These are phyloP conservation scores for Cryptococcus sp. DNA, from an alignment of 1,284 basidiomycete species.

Conservation along the genomic window DNA sequence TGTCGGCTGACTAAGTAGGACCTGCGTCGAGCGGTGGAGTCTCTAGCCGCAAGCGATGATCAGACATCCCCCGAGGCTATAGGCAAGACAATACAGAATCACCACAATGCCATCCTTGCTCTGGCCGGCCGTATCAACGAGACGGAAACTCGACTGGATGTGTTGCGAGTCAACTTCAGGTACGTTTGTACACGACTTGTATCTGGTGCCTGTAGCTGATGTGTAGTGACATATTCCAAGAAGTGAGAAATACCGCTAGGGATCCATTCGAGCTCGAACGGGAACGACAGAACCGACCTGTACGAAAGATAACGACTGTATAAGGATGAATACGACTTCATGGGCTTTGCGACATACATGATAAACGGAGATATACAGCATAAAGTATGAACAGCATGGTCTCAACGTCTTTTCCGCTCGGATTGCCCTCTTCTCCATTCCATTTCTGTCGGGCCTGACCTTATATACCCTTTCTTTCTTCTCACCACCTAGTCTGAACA, in stretches of 20 bases:
- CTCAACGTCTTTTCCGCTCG: too few species aligned
- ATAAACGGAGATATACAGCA: too few species aligned
- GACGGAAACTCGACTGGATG: conserved; percentile 31
- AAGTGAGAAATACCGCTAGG: conserved; percentile 34
- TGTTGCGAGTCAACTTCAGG: conserved; percentile 26
- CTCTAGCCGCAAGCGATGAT: conserved; percentile 26
- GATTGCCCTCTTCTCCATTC: too few species aligned
- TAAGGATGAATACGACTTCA: too few species aligned
- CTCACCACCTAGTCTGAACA: too few species aligned
- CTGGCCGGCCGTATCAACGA: conserved; percentile 38
- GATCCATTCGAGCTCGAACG: conserved; percentile 43
- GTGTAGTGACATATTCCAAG: conserved; percentile 31
- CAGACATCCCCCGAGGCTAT: conserved; percentile 38
- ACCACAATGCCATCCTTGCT: conserved; percentile 34
- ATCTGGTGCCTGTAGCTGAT: neutral
- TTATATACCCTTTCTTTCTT: too few species aligned
- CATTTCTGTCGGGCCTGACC: too few species aligned
- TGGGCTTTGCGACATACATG: too few species aligned
- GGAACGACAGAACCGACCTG: conserved; percentile 21
- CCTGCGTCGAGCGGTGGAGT: conserved; percentile 30
- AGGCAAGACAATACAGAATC: conserved; percentile 41
- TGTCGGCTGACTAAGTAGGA: conserved; percentile 17
- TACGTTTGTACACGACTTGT: conserved; percentile 19
- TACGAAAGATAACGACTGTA: neutral
- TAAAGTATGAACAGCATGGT: too few species aligned